These are phyloP conservation scores for Globisporangium irregulare DNA, from an alignment of 352 stramenopile genomes.

Conservation along the genomic window DNA sequence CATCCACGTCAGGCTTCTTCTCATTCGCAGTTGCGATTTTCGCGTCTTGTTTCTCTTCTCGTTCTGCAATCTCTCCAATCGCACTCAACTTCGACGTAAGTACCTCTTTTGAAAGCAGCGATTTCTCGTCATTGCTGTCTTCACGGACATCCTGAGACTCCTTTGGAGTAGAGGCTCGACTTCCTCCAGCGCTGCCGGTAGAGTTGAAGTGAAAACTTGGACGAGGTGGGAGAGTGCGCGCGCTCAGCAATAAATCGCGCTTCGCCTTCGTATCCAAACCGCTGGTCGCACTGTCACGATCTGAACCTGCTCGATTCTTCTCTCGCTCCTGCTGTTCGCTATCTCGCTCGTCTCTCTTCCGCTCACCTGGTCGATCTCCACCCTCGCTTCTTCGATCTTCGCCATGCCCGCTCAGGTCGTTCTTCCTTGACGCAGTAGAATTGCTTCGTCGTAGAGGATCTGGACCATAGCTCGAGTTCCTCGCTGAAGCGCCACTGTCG, in stretches of 20 bases:
- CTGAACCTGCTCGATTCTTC: constrained; percentile 21
- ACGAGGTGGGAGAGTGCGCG: constrained; percentile 30
- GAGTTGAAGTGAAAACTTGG: constrained; percentile 20
- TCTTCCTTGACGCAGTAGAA: constrained; percentile 19
- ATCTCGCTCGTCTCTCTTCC: constrained; percentile 14
- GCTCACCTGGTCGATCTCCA: constrained; percentile 7
- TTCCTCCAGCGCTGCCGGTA: constrained; percentile 21
- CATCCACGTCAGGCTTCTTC: neutral
- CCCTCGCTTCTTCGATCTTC: constrained; percentile 22
- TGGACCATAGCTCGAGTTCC: constrained; percentile 17
- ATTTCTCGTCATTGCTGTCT: constrained; percentile 1
- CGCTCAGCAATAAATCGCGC: constrained; percentile 20
- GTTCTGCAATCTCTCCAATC: neutral
- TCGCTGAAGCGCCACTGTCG: constrained; percentile 21
- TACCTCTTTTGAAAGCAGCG: constrained; percentile 1
- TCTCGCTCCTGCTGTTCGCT: constrained; percentile 28
- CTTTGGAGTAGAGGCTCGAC: constrained; percentile 24
- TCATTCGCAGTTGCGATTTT: neutral
- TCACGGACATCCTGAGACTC: constrained; percentile 13
- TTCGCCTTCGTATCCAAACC: constrained; percentile 23
- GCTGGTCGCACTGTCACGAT: constrained; percentile 18
- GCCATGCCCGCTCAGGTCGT: constrained; percentile 22
- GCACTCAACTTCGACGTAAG: constrained; percentile 5
- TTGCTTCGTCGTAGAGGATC: constrained; percentile 21
- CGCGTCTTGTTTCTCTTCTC: neutral